Percentiles rank a stretch among this genome's conserved stretches.
phyloP scores from a whole-genome alignment of 2,329 filamentous ascomycete genomes.

The Penicillium sp. region DNA sequence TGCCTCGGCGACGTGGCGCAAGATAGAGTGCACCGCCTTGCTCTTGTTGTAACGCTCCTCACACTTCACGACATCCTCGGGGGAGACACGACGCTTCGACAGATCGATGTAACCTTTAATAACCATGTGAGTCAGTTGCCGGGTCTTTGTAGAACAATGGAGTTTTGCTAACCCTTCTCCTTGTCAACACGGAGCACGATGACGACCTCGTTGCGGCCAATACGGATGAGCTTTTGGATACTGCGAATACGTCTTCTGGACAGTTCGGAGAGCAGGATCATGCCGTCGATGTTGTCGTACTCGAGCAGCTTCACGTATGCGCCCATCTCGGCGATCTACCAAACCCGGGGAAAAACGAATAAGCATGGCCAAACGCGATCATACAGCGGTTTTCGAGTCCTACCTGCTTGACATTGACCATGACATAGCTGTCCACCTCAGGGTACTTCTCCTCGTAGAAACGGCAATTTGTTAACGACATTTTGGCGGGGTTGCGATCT shows the following conservation, averaged over 20 bases:
- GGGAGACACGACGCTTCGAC: slow-evolving; percentile 95
- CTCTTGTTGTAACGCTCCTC: slow-evolving; percentile 99
- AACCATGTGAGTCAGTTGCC: slow-evolving; percentile 19
- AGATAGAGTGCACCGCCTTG: slow-evolving; percentile 98
- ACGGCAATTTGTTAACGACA: slow-evolving; percentile 94
- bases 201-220: slow-evolving; percentile 97
- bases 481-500: slow-evolving; percentile 59
- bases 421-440: slow-evolving; percentile 99
- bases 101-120: slow-evolving; percentile 86
- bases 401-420: slow-evolving; percentile 99
- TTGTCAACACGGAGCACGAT: slow-evolving; percentile 98
- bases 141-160: background rate
- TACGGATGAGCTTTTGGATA: slow-evolving; percentile 98
- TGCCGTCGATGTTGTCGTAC: slow-evolving; percentile 99
- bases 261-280: slow-evolving; percentile 97
- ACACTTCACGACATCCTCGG: slow-evolving; percentile 97
- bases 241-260: slow-evolving; percentile 96
- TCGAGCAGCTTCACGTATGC: slow-evolving; percentile 99
- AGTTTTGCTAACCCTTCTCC: slow-evolving; percentile 73
- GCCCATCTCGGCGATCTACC: slow-evolving; percentile 97
- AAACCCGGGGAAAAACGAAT: slow-evolving; percentile 3
- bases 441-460: slow-evolving; percentile 98
- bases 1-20: slow-evolving; percentile 98
- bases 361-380: background rate
- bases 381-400: slow-evolving; percentile 4